These are phyloP conservation scores for Westerdykella ornata DNA, from an alignment of 2,329 filamentous ascomycete species.

Conservation along the genomic window DNA sequence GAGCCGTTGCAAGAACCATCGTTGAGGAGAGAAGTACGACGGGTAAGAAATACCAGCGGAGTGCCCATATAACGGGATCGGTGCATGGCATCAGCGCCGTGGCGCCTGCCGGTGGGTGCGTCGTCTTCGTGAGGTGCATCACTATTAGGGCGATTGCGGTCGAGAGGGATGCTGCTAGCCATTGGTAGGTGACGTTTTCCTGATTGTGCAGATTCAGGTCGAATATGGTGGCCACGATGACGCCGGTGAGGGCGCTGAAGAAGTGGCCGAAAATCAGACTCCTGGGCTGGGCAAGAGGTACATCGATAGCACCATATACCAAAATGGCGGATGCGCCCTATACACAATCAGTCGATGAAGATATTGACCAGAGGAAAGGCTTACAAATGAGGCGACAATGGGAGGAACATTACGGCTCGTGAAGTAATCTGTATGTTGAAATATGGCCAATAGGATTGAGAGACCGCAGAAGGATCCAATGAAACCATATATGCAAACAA, in stretches of 20 bases:
- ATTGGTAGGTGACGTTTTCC: conserved; percentile 29
- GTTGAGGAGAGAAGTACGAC: conserved; percentile 38
- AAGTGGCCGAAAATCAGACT: conserved; percentile 42
- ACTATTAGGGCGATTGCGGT: conserved; percentile 40
- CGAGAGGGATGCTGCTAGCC: conserved; percentile 40
- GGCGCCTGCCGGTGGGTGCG: conserved; percentile 44
- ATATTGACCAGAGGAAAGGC: conserved; percentile 4
- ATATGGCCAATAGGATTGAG: conserved; percentile 37
- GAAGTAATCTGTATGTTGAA: conserved; percentile 37
- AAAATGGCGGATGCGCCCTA: conserved; percentile 43
- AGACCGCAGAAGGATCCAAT: conserved; percentile 41
- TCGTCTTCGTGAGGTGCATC: conserved; percentile 44
- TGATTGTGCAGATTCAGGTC: conserved; percentile 30
- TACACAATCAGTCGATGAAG: conserved; percentile 3
- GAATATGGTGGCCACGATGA: conserved; percentile 41
- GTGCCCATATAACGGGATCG: conserved; percentile 32
- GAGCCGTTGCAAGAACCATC: conserved; percentile 37
- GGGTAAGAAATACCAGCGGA: conserved; percentile 42
- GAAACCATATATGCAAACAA: conserved; percentile 39
- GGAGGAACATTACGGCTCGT: conserved; percentile 36
- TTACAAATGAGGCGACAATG: conserved; percentile 38
- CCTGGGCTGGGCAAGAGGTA: conserved; percentile 43
- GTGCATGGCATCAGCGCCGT: conserved; percentile 42
- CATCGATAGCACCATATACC: conserved; percentile 42
- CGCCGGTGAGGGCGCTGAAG: conserved; percentile 40